Evolutionary conservation across 768 basidiomycete species (phyloP).

Genomic region (Saitozyma sp.): DNA sequence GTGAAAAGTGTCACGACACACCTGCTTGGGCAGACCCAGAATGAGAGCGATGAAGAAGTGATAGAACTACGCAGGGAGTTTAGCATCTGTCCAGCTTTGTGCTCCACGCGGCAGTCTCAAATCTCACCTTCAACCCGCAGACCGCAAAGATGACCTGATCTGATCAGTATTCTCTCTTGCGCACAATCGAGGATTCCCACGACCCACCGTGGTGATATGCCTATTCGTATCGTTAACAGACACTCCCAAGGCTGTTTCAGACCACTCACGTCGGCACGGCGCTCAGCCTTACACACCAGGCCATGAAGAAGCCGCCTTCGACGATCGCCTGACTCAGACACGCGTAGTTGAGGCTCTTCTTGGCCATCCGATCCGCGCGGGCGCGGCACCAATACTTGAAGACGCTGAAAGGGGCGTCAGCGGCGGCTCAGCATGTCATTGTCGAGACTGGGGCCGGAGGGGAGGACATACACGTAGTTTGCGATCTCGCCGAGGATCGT

Average conservation of each 20-base stretch:
- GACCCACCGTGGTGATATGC: slow-evolving; percentile 76
- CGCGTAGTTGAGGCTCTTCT: slow-evolving; percentile 57
- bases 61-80: slow-evolving; percentile 55
- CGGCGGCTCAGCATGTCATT: slow-evolving; percentile 9
- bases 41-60: slow-evolving; percentile 76
- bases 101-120: not conserved
- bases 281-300: slow-evolving; percentile 40
- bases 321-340: slow-evolving; percentile 65
- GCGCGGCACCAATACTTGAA: slow-evolving; percentile 77
- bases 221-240: slow-evolving; percentile 57
- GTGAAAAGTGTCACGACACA: slow-evolving; percentile 46
- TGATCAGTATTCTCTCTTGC: no score
- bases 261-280: slow-evolving; percentile 38
- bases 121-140: slow-evolving; percentile 67
- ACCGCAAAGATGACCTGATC: slow-evolving; percentile 59
- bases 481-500: slow-evolving; percentile 84
- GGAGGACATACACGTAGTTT: slow-evolving; percentile 71
- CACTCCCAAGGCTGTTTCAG: not conserved
- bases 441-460: not conserved
- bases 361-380: slow-evolving; percentile 73
- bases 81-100: not conserved
- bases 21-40: slow-evolving; percentile 83
- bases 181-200: no score
- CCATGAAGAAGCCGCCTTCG: slow-evolving; percentile 76
- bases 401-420: slow-evolving; percentile 52